These are phyloP conservation scores for Lodderomyces jiufengensis DNA, from an alignment of 1,139 yeast species.

Conservation along the genomic window DNA sequence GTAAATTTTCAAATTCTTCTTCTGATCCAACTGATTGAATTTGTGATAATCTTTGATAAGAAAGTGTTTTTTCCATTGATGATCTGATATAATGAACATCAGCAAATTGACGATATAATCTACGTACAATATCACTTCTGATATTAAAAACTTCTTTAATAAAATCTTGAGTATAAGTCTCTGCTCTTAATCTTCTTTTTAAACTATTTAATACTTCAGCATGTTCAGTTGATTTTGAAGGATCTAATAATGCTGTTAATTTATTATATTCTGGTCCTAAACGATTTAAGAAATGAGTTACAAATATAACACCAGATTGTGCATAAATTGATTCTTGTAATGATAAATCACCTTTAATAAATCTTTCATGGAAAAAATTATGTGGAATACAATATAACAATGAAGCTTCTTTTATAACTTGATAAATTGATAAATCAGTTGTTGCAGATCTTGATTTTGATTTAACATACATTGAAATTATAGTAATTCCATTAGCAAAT, in stretches of 20 bases:
- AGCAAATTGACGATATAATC: conserved; percentile 88
- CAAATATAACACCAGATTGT: conserved; percentile 89
- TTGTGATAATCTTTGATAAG: conserved; percentile 82
- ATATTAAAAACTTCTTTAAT: conserved; percentile 74
- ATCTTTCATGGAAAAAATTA: conserved; percentile 72
- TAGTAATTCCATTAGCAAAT: conserved; percentile 82
- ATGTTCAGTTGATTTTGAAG: conserved; percentile 56
- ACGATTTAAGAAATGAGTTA: conserved; percentile 90
- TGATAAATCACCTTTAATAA: conserved; percentile 75
- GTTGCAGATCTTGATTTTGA: conserved; percentile 42
- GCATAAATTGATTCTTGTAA: conserved; percentile 94
- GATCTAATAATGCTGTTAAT: conserved; percentile 60
- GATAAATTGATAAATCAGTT: conserved; percentile 77
- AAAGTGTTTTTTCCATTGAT: conserved; percentile 73
- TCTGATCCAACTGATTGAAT: conserved; percentile 73
- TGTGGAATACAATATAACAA: conserved; percentile 88
- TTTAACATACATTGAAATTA: conserved; percentile 80
- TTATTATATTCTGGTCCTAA: conserved; percentile 87
- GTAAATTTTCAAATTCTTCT: conserved; percentile 66
- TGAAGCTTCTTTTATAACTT: conserved; percentile 92
- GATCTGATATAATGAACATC: conserved; percentile 81
- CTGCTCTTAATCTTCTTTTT: conserved; percentile 87
- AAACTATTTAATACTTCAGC: conserved; percentile 75
- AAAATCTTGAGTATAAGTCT: conserved; percentile 85
- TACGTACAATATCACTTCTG: conserved; percentile 71